These are phyloP conservation scores for Carpinus viminea DNA, from an alignment of 306 rosid species.

Conservation along the genomic window DNA sequence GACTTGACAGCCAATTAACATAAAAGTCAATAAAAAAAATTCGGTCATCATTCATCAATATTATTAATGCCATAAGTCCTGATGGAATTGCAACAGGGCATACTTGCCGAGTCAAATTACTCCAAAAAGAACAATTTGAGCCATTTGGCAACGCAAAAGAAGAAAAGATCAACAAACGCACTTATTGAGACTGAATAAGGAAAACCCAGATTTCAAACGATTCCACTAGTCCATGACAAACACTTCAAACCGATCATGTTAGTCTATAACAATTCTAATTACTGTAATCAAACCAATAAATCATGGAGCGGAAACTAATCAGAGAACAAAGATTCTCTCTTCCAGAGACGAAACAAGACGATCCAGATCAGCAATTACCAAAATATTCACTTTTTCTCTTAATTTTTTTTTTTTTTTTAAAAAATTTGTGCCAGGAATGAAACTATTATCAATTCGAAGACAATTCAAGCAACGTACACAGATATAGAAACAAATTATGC, in stretches of 20 bases:
- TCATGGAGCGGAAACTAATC: constrained; percentile 6
- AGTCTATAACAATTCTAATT: neutral
- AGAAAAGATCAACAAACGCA: neutral
- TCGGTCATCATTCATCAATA: neutral
- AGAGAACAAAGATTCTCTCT: neutral
- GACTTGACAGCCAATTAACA: neutral
- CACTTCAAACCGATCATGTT: neutral
- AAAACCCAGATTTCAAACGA: neutral
- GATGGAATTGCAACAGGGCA: neutral
- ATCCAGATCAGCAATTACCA: neutral
- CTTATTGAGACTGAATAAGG: neutral
- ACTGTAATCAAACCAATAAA: neutral
- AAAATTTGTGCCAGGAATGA: neutral
- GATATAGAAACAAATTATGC: neutral
- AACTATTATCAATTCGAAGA: neutral
- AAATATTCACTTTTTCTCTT: neutral
- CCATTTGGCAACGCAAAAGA: neutral
- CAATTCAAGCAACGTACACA: neutral
- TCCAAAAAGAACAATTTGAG: neutral
- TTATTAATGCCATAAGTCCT: neutral
- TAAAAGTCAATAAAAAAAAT: neutral
- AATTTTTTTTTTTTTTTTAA: neutral
- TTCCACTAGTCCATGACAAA: neutral
- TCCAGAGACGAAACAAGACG: neutral
- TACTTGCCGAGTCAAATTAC: neutral